These are phyloP conservation scores for Aspergillus texensis DNA, from an alignment of 2,329 filamentous ascomycete species.

Conservation along the genomic window DNA sequence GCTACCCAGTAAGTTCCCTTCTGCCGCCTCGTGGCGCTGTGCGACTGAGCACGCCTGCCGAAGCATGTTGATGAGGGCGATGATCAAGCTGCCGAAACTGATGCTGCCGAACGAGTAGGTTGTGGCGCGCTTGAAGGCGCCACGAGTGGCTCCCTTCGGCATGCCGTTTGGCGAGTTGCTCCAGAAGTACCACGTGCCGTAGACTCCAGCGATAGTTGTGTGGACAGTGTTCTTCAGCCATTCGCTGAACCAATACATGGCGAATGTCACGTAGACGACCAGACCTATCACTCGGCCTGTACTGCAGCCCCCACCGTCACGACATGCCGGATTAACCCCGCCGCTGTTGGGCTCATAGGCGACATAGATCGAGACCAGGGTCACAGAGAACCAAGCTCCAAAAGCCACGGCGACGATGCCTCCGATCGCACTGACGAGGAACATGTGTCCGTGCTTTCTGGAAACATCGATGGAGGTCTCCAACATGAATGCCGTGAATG, in stretches of 20 bases:
- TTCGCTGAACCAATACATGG: slow-evolving; percentile 92
- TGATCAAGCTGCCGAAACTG: slow-evolving; percentile 78
- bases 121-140: slow-evolving; percentile 77
- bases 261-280: slow-evolving; percentile 84
- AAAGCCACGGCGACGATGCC: slow-evolving; percentile 76
- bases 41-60: slow-evolving; percentile 82
- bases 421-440: slow-evolving; percentile 80
- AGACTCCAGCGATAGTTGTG: slow-evolving; percentile 82
- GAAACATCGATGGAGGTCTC: slow-evolving; percentile 83
- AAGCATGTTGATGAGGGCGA: slow-evolving; percentile 84
- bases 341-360: slow-evolving; percentile 68
- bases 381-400: slow-evolving; percentile 83
- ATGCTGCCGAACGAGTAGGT: slow-evolving; percentile 95
- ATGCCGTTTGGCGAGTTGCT: slow-evolving; percentile 63
- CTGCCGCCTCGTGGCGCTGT: slow-evolving; percentile 62
- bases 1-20: slow-evolving; percentile 69
- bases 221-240: slow-evolving; percentile 94
- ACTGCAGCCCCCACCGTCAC: slow-evolving; percentile 63
- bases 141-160: slow-evolving; percentile 76
- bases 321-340: slow-evolving; percentile 57
- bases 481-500: slow-evolving; percentile 88
- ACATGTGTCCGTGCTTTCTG: slow-evolving; percentile 82
- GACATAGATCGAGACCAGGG: slow-evolving; percentile 82
- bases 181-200: slow-evolving; percentile 92
- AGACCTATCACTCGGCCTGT: slow-evolving; percentile 79